Conservation (phyloP, 345 rosid genomes). For the Salix arbutifolia region DNA sequence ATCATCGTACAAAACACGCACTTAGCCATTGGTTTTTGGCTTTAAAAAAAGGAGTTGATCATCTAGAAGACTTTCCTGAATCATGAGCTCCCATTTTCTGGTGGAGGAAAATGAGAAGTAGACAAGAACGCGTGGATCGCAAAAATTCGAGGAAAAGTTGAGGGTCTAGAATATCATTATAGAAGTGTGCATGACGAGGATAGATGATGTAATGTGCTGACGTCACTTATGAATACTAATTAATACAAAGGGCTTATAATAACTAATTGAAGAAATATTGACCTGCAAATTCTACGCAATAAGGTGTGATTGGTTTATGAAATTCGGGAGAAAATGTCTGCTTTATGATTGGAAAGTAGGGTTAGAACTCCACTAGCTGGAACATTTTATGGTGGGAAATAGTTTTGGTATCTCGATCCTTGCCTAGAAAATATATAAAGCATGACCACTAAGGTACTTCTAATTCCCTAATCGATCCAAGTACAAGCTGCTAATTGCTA, state of each 20-base stretch:
- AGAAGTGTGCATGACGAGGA: neutral
- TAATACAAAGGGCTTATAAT: neutral
- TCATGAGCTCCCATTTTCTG: neutral
- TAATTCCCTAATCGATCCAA: too few species aligned
- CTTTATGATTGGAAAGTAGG: neutral
- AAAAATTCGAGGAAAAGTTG: neutral
- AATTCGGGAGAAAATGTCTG: neutral
- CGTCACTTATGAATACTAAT: neutral
- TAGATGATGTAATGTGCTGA: neutral
- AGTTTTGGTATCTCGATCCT: too few species aligned
- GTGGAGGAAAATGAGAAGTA: neutral
- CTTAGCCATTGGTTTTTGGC: neutral
- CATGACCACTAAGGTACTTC: too few species aligned
- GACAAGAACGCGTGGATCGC: neutral
- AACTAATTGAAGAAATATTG: neutral
- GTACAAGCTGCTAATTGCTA: too few species aligned
- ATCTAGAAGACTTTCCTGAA: neutral
- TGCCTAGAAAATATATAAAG: too few species aligned
- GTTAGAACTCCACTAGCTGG: neutral
- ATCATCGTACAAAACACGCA: too few species aligned
- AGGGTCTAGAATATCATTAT: neutral
- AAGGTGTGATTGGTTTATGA: neutral
- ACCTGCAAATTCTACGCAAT: neutral
- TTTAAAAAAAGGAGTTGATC: neutral
- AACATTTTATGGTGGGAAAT: too few species aligned